Evolutionary conservation across 352 stramenopile species (phyloP), one percentile per base, ranked within the genome.

Genomic region (Globisporangium ultimum): DNA sequence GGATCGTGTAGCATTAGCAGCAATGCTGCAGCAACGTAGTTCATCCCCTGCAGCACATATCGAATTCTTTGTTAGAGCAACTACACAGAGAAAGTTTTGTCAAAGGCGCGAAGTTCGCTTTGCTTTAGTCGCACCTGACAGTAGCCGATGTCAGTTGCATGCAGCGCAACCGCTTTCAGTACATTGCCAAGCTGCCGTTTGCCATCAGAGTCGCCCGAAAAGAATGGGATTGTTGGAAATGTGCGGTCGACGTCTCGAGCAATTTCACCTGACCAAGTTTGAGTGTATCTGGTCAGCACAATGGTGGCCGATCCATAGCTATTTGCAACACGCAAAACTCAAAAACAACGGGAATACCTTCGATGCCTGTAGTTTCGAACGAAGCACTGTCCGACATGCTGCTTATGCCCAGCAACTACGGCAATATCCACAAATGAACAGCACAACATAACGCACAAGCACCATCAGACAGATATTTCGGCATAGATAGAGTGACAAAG

Each of bases 11-110:
- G 63, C 18, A 82, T 53, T 21, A 91, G 60, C 42, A 95, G 54
- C 2, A 91, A 53, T 11, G 70, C 66, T 22, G 80, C 85, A 0
- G 80, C 83, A 21, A 93, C 81, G 64, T 92, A 95, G 64, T 93
- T 95, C 85, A 95, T 95, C 5, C 85, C 85, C 80, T 92, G 38
- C 20, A 38, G 1, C 32, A 34, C 50, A 8, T 18, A 38, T 11
- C 20, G 18, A 4, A 28, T 28, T 36, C 8, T 36, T 36, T 36
- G 28, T 36, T 5, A 36, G 7, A 11, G 28, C 28, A 36, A 5
- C 28, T 5, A 10, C 8, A 1, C 28, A 36, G 28, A 36, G 28
- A 36, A 36, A 36, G 3, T 36, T 5, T 32, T 32, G 24, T 32
- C 3, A 10, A 36, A 36, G 28, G 28, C 3, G 28, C 28, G 8